Evolutionary conservation across 768 basidiomycete species (phyloP).

Genomic region (Trichaptum fuscoviolaceum): DNA sequence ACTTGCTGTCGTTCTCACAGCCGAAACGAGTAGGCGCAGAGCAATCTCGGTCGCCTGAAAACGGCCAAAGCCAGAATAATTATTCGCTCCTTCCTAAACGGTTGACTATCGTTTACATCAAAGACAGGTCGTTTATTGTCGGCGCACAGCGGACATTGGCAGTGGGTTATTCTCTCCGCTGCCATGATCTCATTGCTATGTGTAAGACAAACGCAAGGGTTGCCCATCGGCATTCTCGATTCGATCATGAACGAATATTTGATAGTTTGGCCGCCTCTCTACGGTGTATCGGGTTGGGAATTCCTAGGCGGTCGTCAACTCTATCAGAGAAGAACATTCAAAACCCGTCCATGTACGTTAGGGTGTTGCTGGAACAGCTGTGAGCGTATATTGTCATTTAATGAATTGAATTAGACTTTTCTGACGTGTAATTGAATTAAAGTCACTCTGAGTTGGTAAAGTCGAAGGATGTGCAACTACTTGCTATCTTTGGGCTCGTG

Average conservation of each 20-base stretch:
- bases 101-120: slow-evolving; percentile 57
- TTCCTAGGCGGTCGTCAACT: neutral
- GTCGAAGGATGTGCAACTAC: slow-evolving; percentile 71
- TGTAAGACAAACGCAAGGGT: slow-evolving; percentile 57
- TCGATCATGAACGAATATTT: slow-evolving; percentile 69
- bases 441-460: slow-evolving; percentile 40
- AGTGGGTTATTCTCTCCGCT: slow-evolving; percentile 50
- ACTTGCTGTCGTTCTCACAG: slow-evolving; percentile 58
- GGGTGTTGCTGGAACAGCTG: slow-evolving; percentile 20
- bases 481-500: slow-evolving; percentile 71
- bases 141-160: slow-evolving; percentile 55
- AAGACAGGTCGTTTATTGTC: slow-evolving; percentile 42
- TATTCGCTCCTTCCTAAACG: slow-evolving; percentile 40
- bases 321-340: slow-evolving; percentile 7
- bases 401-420: neutral
- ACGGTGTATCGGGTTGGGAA: neutral
- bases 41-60: slow-evolving; percentile 35
- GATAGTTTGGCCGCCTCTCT: slow-evolving; percentile 37
- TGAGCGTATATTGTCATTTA: slow-evolving; percentile 14
- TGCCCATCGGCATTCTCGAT: slow-evolving; percentile 55
- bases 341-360: slow-evolving; percentile 8
- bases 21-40: slow-evolving; percentile 32
- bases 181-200: slow-evolving; percentile 36
- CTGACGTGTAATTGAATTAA: slow-evolving; percentile 1
- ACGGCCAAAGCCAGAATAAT: slow-evolving; percentile 27